Evolutionary conservation across 208 protist species (phyloP), one percentile per base, ranked within the genome.

Genomic region (Trypanosoma theileri): DNA sequence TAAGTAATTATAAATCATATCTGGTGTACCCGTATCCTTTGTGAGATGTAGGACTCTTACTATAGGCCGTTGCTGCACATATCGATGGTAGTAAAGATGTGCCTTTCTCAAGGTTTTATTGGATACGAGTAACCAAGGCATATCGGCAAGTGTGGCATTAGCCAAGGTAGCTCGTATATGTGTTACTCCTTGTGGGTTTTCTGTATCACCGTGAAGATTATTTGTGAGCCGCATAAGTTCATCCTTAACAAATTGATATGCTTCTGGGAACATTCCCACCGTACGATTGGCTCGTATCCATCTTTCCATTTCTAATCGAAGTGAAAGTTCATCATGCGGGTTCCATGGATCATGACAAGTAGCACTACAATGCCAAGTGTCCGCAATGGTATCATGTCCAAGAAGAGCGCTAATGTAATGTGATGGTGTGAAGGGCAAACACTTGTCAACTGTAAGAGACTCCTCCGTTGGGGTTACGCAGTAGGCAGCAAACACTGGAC

Each of bases 251-350:
- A 59, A 58, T 3, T 31, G 19, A 56, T 81, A 77, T 8, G 44
- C 67, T 42, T 72, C 69, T 1, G 76, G 76, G 26, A 71, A 66
- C 71, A 81, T 81, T 17, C 76, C 76, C 19, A 73, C 71, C n/a
- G 42, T 71, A 35, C 56, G 70, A 44, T 77, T 77, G 16, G 66
- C 69, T 19, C 76, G 76, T 17, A 77, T 50, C 65, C 66, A 81
- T 14, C 51, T 28, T 56, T 76, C 76, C 66, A 81, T 81, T 54
- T 81, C 76, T 35, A 40, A 60, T 7, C 61, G 65, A 21, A 81
- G 28, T 12, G 48, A 66, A 21, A 46, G 17, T 35, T 68, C 69
- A 51, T 69, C 53, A 12, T 12, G 28, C 7, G 53, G 8, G 14
- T 12, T 28, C 71, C 48, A 65, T 41, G 57, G 31, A 41, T 26